Conservation (phyloP, 371 early-diverging fungal species). For the Dichotomocladium elegans region DNA sequence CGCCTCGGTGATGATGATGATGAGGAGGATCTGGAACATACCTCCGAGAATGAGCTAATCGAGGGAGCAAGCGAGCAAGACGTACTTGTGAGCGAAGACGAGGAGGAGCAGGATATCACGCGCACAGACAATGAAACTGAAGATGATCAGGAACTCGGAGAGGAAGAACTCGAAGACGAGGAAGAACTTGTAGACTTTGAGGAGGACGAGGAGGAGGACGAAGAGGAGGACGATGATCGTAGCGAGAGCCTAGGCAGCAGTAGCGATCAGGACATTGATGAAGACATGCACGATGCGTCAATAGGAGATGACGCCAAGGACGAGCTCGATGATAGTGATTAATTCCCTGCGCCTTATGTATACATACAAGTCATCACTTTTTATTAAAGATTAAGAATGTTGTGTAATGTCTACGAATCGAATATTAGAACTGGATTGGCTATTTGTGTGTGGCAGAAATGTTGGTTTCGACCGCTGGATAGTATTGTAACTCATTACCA, state of each 20-base stretch:
- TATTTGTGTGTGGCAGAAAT: not conserved
- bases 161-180: not conserved
- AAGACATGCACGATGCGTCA: constrained; percentile 1
- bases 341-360: no score
- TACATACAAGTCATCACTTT: no score
- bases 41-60: constrained; percentile 10
- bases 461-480: no score
- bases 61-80: constrained; percentile 1
- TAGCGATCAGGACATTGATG: constrained; percentile 8
- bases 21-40: not conserved
- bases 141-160: constrained; percentile 5
- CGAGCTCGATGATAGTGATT: constrained; percentile 13
- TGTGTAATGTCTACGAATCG: not conserved
- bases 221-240: constrained; percentile 2
- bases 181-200: constrained; percentile 11
- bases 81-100: not conserved
- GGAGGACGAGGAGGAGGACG: constrained; percentile 1
- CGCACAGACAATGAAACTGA: constrained; percentile 5
- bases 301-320: constrained; percentile 9
- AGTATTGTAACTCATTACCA: no score
- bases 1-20: not conserved
- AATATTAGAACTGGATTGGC: not conserved
- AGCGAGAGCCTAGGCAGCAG: constrained; percentile 4
- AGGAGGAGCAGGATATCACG: constrained; percentile 7
- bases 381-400: no score